Evolutionary conservation across 2,329 filamentous ascomycete genomes (phyloP), one percentile per base, ranked within the genome.

Genomic region (Zarea fungicola): DNA sequence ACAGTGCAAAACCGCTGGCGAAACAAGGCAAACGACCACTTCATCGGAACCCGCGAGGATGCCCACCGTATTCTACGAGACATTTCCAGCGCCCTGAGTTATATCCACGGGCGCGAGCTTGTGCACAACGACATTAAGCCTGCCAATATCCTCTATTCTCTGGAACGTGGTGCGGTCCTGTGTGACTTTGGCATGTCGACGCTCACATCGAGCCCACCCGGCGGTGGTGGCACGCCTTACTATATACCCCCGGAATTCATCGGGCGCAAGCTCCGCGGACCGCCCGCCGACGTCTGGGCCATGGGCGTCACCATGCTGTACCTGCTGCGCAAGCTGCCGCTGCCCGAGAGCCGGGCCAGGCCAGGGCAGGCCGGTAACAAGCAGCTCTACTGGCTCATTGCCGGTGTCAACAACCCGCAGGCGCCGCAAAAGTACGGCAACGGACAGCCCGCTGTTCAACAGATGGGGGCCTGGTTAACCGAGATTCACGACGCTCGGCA

Each of bases 41-140:
- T 83, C 50, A 60, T 65, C 11, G 79, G 79, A 36, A 64, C 62
- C 40, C 69, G 71, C 6, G 60, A 63, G 5, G 78, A 82, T 50
- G 77, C 75, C 6, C 43, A 67, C 46, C 72, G 74, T 16, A 81
- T 82, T 42, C 58, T 82, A 25, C 69, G 67, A 23, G 77, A 81
- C 58, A 78, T 80, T 44, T 64, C 74, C 18, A 67, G 71, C 52
- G 79, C 77, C 2, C 64, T 83, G 36, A 66, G 73, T 59, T 81
- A 81, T 59, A 69, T 83, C 28, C 79, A 83, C 61, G 65, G 66
- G 42, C 71, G 73, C 48, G 68, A 69, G 47, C 65, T 77, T 19
- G 74, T 80, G 11, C 79, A 83, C 63, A 83, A 82, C 62, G 79
- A 83, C 60, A 79, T 82, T 62, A 82, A 82, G 60, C 79, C 79